A percentile compares a stretch with the other conserved stretches of the same genome.
These are phyloP conservation scores for Adansonia gregorii DNA, from an alignment of 441 rosid species.

Conservation along the genomic window DNA sequence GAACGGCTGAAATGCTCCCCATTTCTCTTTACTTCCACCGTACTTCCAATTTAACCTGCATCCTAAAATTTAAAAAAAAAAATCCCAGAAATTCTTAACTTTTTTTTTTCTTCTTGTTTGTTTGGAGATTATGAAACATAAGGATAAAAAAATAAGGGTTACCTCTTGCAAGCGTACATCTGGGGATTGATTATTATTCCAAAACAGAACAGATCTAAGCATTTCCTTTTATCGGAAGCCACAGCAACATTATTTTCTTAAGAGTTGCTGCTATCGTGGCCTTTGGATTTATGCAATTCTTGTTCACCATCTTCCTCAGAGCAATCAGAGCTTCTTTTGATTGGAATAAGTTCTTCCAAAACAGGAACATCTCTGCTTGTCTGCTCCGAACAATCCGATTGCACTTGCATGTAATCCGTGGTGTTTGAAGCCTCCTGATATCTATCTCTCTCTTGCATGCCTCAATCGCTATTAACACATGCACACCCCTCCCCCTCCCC, in stretches of 20 bases:
- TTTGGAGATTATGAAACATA: background rate
- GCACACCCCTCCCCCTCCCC: no score
- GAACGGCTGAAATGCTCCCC: constrained; percentile 79
- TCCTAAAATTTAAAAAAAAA: constrained; percentile 32
- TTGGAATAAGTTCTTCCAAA: constrained; percentile 81
- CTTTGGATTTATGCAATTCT: constrained; percentile 40
- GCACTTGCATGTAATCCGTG: constrained; percentile 53
- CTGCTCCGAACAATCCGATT: constrained; percentile 82
- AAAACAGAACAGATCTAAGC: constrained; percentile 96
- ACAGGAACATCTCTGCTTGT: constrained; percentile 70
- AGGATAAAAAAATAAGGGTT: background rate
- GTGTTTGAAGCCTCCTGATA: constrained; percentile 59
- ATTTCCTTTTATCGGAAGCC: no score
- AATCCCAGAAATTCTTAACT: background rate
- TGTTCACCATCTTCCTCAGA: constrained; percentile 50
- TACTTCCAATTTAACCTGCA: constrained; percentile 49
- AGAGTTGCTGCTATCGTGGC: background rate
- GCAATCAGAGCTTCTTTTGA: constrained; percentile 42
- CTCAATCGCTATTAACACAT: constrained; percentile 75
- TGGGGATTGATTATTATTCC: constrained; percentile 64
- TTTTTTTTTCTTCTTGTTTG: background rate
- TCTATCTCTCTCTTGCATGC: constrained; percentile 68
- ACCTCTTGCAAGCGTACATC: constrained; percentile 55
- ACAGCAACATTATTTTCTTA: constrained; percentile 28
- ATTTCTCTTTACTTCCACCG: constrained; percentile 67